These are phyloP conservation scores for Taxillus chinensis DNA, from an alignment of 164 flowering plant genomes.

Conservation along the genomic window DNA sequence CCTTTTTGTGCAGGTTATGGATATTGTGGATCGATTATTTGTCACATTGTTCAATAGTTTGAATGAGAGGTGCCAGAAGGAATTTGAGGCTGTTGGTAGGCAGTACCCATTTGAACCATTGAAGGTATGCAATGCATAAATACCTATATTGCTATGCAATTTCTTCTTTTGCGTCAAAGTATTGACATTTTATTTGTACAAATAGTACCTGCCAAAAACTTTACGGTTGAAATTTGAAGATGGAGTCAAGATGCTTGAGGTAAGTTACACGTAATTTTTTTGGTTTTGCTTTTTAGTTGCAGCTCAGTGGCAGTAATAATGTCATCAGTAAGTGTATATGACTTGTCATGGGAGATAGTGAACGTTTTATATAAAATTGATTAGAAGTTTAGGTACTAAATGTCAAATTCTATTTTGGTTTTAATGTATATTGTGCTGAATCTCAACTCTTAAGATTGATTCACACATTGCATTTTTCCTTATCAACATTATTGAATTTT, in stretches of 20 bases:
- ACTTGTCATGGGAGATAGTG: too few species aligned
- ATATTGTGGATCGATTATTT: constrained; percentile 72
- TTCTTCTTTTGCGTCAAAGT: constrained; percentile 6
- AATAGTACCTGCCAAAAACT: constrained; percentile 69
- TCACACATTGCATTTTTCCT: too few species aligned
- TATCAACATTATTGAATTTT: too few species aligned
- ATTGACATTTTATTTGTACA: constrained; percentile 7
- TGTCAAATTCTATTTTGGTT: too few species aligned
- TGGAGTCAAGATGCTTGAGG: constrained; percentile 90
- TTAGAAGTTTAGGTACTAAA: too few species aligned
- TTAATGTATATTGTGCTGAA: too few species aligned
- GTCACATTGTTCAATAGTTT: constrained; percentile 69
- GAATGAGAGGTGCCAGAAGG: constrained; percentile 55
- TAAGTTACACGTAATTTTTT: constrained; percentile 9
- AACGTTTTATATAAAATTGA: too few species aligned
- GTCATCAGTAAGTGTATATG: too few species aligned
- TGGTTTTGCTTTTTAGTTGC: too few species aligned
- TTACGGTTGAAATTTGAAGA: constrained; percentile 74
- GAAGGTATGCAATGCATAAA: constrained; percentile 33
- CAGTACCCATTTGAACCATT: constrained; percentile 84
- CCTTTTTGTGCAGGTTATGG: constrained; percentile 57
- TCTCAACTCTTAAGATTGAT: too few species aligned
- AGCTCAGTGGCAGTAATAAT: too few species aligned
- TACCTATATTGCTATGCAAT: background rate
- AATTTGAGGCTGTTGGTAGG: constrained; percentile 61